Base-by-base conservation (phyloP, 2,329 filamentous ascomycete species). In the Fonsecaea pedrosoi region DNA sequence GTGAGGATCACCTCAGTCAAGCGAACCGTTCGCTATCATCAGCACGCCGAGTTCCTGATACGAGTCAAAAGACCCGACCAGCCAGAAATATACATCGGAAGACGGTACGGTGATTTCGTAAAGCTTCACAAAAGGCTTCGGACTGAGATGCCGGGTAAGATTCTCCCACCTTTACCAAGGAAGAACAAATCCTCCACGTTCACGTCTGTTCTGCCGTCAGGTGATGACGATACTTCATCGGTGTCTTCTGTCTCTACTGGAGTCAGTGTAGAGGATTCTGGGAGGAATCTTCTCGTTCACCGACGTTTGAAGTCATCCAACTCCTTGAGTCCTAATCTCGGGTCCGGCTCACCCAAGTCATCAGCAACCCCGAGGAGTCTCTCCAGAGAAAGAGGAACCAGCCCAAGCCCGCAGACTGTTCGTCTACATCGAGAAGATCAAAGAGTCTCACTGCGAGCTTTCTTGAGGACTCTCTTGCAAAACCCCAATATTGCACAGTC, bases 41-140 rank as follows among this genome's bases (percentile, higher is more conserved):
- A 93, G 73, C 94, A 98, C 82, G 92, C 95, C 61, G 92, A 98
- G 82, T 99, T 97, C 74, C 80, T 99, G 55, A 84, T 99, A 66
- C 88, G 94, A 10, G 90, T 97, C 35, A 94, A 94, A 80, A 87
- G 88, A 72, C 88, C 89, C 70, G 90, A 89, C 30, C 87, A 92
- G 71, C 80, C 89, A 15, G 93, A 96, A 74, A 83, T 90, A 71
- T 95, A 92, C 75, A 86, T 98, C 61, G 92, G 90, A 15, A 87
- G 93, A 67, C 86, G 94, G 72, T 99, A 97, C 77, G 92, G 94
- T 37, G 92, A 97, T 73, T 99, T 99, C 76, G 85, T 82, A 32
- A 88, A 87, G 70, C 83, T 99, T 67, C 89, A 96, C 77, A 94
- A 90, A 78, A 86, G 86, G 70, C 79, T 99, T 67, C 89, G 91